phyloP scores from a whole-genome alignment of 371 early-diverging fungal genomes.

The Rhizopus stolonifer region DNA sequence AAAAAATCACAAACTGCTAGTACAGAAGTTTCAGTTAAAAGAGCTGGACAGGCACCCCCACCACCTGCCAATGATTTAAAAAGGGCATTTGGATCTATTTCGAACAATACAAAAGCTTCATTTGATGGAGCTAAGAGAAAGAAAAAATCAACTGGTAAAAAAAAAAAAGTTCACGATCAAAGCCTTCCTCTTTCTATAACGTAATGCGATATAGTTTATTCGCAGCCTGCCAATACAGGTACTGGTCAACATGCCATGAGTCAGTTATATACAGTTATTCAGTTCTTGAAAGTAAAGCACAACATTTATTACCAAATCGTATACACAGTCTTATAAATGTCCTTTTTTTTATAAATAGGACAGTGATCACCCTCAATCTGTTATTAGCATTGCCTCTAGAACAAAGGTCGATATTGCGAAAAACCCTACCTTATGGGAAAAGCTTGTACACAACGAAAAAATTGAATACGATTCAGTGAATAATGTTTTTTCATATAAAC shows the following conservation, averaged over 20 bases:
- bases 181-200: neutral
- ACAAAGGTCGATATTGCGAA: slow-evolving; percentile 60
- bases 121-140: slow-evolving; percentile 33
- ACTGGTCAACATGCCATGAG: slow-evolving; percentile 63
- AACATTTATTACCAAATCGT: neutral
- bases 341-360: slow-evolving; percentile 34
- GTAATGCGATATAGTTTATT: slow-evolving; percentile 35
- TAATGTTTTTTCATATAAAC: slow-evolving; percentile 74
- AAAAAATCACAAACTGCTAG: slow-evolving; percentile 43
- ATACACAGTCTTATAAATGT: slow-evolving; percentile 9
- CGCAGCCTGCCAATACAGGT: slow-evolving; percentile 61
- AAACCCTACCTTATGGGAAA: slow-evolving; percentile 56
- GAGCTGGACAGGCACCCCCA: slow-evolving; percentile 31
- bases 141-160: slow-evolving; percentile 38
- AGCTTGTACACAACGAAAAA: slow-evolving; percentile 64
- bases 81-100: slow-evolving; percentile 22
- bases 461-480: slow-evolving; percentile 58
- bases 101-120: slow-evolving; percentile 42
- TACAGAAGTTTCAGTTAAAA: slow-evolving; percentile 38
- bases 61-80: slow-evolving; percentile 4
- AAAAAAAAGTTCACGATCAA: neutral
- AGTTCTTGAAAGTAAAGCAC: slow-evolving; percentile 50
- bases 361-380: slow-evolving; percentile 63
- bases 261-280: slow-evolving; percentile 59
- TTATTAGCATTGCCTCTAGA: slow-evolving; percentile 61